Base-by-base conservation (phyloP, 2,329 filamentous ascomycete species). In the Phaeosphaeriaceae sp. region DNA sequence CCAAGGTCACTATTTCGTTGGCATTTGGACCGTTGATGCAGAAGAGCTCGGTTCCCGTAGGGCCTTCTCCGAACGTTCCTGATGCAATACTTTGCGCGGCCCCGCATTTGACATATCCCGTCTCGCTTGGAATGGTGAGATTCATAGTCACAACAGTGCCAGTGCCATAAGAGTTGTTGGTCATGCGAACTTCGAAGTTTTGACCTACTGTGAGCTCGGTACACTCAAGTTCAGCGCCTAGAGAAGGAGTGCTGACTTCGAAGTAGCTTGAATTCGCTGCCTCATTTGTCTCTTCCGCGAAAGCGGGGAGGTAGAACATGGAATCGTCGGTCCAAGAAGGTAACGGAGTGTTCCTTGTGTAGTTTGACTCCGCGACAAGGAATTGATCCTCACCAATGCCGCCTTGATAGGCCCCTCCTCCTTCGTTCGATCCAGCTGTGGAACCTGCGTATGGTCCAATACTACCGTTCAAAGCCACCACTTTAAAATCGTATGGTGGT, bases 271-370 rank as follows among this genome's bases (percentile, higher is more conserved):
- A 36, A 1, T 61, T 55, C 1, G 59, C 63, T 21, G 52, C 25
- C 25, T 33, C 19, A 33, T 59, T 51, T n/a, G 6, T 31, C 17
- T 31, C 15, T 3, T 48, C 7, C 3, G 51, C 10, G 1, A 70
- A 59, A 41, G 84, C 79, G 0, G 84, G 83, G 0, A 86, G 57
- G 46, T 87, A 88, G 10, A 79, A 82, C 13, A 76, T 79, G 0
- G 76, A 62, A 0, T 70, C 24, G 1, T 83, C 79, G 0, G 81
- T 77, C 86, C 86, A 88, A 0, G 83, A 65, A 0, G 84, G 82
- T 0, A 88, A 68, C 0, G 75, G 61, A 0, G 82, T 85, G 0
- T 75, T 74, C 0, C 68, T 61, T 0, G 80, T 81, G 0, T 81
- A 46, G 22, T 88, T 87, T 0, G 84, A 80, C 51, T 81, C 75